Percentiles rank a stretch among this genome's conserved stretches.
Evolutionary conservation across 2,329 filamentous ascomycete species (phyloP).

Genomic region (Xylariaceae sp.): DNA sequence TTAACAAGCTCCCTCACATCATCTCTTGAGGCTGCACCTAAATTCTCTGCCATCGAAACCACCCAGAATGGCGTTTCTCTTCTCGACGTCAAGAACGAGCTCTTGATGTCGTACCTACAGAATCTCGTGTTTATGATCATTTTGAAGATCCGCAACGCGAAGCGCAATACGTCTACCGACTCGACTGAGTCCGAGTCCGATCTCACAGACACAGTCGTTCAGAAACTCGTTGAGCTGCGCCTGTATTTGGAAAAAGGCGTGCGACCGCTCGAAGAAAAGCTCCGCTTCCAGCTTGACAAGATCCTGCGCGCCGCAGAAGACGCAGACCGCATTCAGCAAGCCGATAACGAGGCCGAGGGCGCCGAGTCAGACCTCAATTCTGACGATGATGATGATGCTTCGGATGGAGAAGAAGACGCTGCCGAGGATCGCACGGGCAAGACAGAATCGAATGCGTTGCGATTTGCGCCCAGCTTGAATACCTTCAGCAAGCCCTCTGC

Average conservation of each 20-base stretch:
- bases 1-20: constrained; percentile 56
- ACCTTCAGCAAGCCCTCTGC: constrained; percentile 13
- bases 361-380: constrained; percentile 27
- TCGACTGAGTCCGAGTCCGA: constrained; percentile 31
- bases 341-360: neutral
- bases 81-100: constrained; percentile 91
- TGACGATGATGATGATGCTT: constrained; percentile 33
- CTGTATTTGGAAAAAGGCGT: constrained; percentile 92
- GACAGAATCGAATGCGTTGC: constrained; percentile 24
- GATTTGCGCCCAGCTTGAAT: constrained; percentile 32
- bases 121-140: constrained; percentile 87
- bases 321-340: constrained; percentile 42
- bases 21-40: constrained; percentile 63
- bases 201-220: constrained; percentile 65
- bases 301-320: constrained; percentile 85
- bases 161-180: constrained; percentile 22
- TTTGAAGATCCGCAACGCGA: constrained; percentile 65
- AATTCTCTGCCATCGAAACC: constrained; percentile 60
- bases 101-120: constrained; percentile 94
- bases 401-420: constrained; percentile 32
- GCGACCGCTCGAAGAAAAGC: constrained; percentile 78
- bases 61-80: constrained; percentile 86
- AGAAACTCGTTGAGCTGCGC: constrained; percentile 86
- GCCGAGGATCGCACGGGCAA: constrained; percentile 14
- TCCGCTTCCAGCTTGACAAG: constrained; percentile 96